Conservation (phyloP, 1,139 yeast species). For the Magnusiomyces ingens region DNA sequence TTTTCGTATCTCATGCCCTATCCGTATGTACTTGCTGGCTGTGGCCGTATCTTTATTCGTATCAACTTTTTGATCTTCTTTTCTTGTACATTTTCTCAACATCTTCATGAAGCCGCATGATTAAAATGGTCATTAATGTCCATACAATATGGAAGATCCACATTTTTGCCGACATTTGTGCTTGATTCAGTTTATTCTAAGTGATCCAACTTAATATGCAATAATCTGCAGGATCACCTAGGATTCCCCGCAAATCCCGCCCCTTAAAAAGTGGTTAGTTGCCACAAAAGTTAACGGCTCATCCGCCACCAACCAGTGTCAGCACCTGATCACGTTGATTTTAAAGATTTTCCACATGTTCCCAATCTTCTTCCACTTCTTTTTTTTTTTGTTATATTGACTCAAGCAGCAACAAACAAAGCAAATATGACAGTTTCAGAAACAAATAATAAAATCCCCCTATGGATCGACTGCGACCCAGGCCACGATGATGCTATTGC, state of each 20-base stretch:
- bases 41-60: too few relatives aligned
- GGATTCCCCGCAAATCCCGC: constrained; percentile 25
- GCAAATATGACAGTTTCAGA: not conserved
- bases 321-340: constrained; percentile 13
- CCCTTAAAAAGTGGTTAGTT: constrained; percentile 18
- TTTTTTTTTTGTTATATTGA: not conserved
- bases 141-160: too few relatives aligned
- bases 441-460: constrained; percentile 37
- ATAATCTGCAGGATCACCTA: constrained; percentile 24
- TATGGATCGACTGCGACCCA: constrained; percentile 93
- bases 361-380: not conserved
- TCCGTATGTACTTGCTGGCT: too few relatives aligned
- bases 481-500: constrained; percentile 90
- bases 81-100: too few relatives aligned
- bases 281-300: constrained; percentile 21
- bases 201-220: constrained; percentile 26
- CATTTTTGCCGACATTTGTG: too few relatives aligned
- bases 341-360: constrained; percentile 7
- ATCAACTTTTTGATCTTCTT: too few relatives aligned
- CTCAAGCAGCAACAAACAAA: not conserved
- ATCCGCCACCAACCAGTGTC: constrained; percentile 9
- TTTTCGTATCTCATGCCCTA: too few relatives aligned
- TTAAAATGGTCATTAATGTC: too few relatives aligned
- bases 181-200: too few relatives aligned
- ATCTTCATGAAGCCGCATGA: too few relatives aligned